These are phyloP conservation scores for Kodamaea sp. DNA, from an alignment of 1,139 yeast species.

Conservation along the genomic window DNA sequence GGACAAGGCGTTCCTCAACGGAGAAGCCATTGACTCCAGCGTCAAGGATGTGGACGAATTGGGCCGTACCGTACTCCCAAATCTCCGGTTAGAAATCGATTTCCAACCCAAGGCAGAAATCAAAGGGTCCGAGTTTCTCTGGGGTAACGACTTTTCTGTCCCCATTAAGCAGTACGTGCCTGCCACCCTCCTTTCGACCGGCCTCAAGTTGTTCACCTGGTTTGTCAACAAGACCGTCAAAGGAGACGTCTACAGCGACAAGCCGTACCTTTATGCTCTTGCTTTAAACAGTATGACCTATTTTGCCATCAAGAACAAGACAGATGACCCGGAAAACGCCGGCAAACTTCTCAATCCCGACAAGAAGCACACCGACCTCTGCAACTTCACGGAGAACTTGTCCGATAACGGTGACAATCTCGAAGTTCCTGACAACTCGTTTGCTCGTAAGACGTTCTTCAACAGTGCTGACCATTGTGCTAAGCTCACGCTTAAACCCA, in stretches of 20 bases:
- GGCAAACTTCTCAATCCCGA: conserved; percentile 3
- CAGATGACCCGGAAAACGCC: conserved; percentile 6
- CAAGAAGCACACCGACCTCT: conserved; percentile 10
- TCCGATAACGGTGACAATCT: conserved; percentile 22
- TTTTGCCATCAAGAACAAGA: conserved; percentile 21
- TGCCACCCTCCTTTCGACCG: conserved; percentile 41
- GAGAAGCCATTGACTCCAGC: conserved; percentile 18
- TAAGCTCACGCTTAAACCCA: conserved; percentile 30
- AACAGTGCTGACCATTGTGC: conserved; percentile 30
- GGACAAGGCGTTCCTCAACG: conserved; percentile 32
- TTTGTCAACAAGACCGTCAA: conserved; percentile 62
- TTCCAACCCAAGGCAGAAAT: conserved; percentile 45
- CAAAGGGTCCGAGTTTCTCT: conserved; percentile 53
- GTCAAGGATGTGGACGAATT: conserved; percentile 10
- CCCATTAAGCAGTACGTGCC: conserved; percentile 67
- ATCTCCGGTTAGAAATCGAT: conserved; percentile 36
- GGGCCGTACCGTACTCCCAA: conserved; percentile 21
- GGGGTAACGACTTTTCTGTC: conserved; percentile 68
- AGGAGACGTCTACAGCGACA: conserved; percentile 62
- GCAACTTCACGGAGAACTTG: conserved; percentile 25
- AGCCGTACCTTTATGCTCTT: conserved; percentile 63
- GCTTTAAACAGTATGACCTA: conserved; percentile 59
- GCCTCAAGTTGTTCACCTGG: conserved; percentile 58
- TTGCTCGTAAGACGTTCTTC: conserved; percentile 38
- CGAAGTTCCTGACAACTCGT: conserved; percentile 31